Evolutionary conservation across 2,329 filamentous ascomycete genomes (phyloP).

Genomic region (Penicillium carneum): DNA sequence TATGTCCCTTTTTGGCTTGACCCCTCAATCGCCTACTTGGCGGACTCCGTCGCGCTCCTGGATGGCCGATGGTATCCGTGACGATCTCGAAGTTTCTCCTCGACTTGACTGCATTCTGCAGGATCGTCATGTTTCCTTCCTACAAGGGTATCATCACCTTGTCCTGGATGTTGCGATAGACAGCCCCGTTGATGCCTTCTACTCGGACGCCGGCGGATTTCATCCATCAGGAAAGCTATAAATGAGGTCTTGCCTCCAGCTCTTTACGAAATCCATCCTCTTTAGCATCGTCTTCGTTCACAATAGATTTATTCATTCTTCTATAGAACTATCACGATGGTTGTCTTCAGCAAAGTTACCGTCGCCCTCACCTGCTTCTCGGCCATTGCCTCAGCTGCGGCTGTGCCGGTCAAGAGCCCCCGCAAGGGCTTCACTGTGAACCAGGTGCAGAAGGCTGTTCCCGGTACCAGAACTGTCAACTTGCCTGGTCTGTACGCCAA

Average conservation of each 20-base stretch:
- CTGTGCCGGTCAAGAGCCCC: conserved; percentile 37
- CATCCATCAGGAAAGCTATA: conserved; percentile 33
- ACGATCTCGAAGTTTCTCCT: conserved; percentile 28
- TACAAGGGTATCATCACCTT: conserved; percentile 33
- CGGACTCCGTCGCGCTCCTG: conserved; percentile 28
- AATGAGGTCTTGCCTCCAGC: conserved; percentile 28
- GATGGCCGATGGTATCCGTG: conserved; percentile 36
- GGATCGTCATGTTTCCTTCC: conserved; percentile 35
- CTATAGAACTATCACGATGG: conserved; percentile 38
- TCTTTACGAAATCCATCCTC: conserved; percentile 24
- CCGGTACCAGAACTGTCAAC: conserved; percentile 36
- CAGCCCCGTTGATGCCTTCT: conserved; percentile 7
- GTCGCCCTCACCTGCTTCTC: conserved; percentile 39
- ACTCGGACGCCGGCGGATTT: conserved; percentile 2
- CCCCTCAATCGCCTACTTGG: conserved; percentile 17
- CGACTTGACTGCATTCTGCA: conserved; percentile 17
- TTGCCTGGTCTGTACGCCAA: conserved; percentile 42
- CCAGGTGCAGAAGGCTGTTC: conserved; percentile 36
- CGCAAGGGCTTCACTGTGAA: conserved; percentile 44
- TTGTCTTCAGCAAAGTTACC: conserved; percentile 45
- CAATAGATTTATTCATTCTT: conserved; percentile 24
- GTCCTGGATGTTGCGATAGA: conserved; percentile 23
- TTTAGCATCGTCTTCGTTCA: conserved; percentile 22
- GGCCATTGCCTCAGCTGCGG: conserved; percentile 40
- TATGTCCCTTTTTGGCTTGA: conserved; percentile 15